These are phyloP conservation scores for Tolypocladium endophyticum DNA, from an alignment of 2,329 filamentous ascomycete genomes.

Conservation along the genomic window DNA sequence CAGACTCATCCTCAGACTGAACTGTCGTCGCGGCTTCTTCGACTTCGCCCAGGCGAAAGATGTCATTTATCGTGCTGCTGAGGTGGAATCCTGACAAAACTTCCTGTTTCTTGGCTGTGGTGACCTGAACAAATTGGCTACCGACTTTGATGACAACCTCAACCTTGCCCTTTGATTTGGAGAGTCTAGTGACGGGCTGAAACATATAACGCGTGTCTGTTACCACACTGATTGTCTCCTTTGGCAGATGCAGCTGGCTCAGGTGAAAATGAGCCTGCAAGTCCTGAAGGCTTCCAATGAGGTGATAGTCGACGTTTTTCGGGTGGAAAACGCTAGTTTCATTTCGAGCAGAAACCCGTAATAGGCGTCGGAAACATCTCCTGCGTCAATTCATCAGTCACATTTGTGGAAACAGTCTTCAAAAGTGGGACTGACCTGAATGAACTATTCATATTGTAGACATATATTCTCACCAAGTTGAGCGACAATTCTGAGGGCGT, in stretches of 20 bases:
- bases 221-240: conserved; percentile 59
- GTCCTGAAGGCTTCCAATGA: conserved; percentile 55
- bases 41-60: conserved; percentile 57
- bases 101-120: conserved; percentile 58
- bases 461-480: conserved; percentile 51
- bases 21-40: conserved; percentile 57
- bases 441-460: conserved; percentile 66
- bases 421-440: conserved; percentile 35
- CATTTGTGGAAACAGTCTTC: too few relatives aligned
- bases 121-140: conserved; percentile 59
- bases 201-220: conserved; percentile 57
- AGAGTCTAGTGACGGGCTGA: conserved; percentile 53
- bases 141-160: conserved; percentile 60
- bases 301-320: conserved; percentile 53
- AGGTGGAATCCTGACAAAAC: conserved; percentile 52
- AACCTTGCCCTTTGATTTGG: conserved; percentile 60
- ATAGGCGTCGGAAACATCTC: conserved; percentile 54
- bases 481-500: conserved; percentile 50
- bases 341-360: conserved; percentile 51
- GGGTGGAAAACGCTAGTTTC: conserved; percentile 52
- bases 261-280: conserved; percentile 57
- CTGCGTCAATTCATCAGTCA: conserved; percentile 7
- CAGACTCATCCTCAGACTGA: conserved; percentile 54
- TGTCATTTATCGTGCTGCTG: conserved; percentile 57
- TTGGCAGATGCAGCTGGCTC: conserved; percentile 54